Percentiles rank a stretch among this genome's conserved stretches.
Evolutionary conservation across 2,329 filamentous ascomycete genomes (phyloP).

Genomic region (Teratosphaeria nubilosa): DNA sequence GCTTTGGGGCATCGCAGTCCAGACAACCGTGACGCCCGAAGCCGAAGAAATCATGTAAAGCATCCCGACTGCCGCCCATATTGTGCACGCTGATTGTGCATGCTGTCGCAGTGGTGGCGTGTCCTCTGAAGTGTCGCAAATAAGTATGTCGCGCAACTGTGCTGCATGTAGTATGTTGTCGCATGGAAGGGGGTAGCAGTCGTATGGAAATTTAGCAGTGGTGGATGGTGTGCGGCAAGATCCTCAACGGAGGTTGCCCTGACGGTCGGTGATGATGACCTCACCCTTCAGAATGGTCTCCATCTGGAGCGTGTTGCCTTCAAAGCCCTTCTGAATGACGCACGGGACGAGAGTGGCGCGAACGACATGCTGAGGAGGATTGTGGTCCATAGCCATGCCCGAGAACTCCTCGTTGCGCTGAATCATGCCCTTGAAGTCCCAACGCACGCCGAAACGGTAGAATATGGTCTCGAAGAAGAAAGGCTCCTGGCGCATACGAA

Average conservation of each 20-base stretch:
- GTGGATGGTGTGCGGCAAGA: not conserved
- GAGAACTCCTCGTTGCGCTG: conserved; percentile 9
- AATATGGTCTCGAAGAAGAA: conserved; percentile 2
- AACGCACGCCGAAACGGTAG: conserved; percentile 5
- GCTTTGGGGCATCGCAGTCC: not conserved
- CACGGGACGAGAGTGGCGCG: conserved; percentile 4
- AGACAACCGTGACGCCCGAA: not conserved
- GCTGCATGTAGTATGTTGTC: not conserved
- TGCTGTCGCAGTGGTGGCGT: not conserved
- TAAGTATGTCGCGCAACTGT: not conserved
- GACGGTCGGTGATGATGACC: conserved; percentile 4
- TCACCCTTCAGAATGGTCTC: conserved; percentile 4
- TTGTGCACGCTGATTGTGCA: not conserved
- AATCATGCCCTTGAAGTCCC: conserved; percentile 7
- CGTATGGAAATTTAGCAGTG: not conserved
- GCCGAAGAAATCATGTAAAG: not conserved
- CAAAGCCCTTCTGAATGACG: conserved; percentile 3
- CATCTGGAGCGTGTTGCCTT: not conserved
- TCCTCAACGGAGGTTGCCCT: conserved; percentile 5
- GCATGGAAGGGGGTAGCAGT: not conserved
- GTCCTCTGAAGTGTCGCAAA: not conserved
- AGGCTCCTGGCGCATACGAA: conserved; percentile 9
- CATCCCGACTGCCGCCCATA: not conserved
- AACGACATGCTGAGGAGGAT: conserved; percentile 3
- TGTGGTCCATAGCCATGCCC: conserved; percentile 1